Conservation (phyloP, 768 basidiomycete genomes). For the Saitozyma podzolica region DNA sequence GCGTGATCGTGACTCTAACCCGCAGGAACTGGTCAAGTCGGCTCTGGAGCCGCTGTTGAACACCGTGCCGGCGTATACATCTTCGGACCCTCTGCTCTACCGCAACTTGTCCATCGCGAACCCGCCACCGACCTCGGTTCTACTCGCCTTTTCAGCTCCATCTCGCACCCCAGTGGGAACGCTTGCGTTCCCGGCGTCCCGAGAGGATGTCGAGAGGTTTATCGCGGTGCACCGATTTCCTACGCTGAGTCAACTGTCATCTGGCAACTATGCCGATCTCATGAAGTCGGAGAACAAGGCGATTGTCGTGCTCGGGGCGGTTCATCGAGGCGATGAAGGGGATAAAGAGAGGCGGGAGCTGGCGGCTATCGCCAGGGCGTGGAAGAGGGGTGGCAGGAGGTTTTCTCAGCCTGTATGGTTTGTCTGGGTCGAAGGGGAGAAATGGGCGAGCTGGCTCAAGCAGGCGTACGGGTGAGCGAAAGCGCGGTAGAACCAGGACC, state of each 20-base stretch:
- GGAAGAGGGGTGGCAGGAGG: constrained; percentile 58
- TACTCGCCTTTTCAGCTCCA: constrained; percentile 67
- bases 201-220: constrained; percentile 59
- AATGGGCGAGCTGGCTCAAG: constrained; percentile 87
- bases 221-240: constrained; percentile 71
- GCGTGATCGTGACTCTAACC: constrained; percentile 42
- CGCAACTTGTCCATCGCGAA: constrained; percentile 41
- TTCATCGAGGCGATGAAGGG: constrained; percentile 43
- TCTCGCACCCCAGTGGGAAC: constrained; percentile 60
- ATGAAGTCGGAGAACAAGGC: constrained; percentile 78
- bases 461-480: constrained; percentile 78
- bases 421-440: constrained; percentile 81
- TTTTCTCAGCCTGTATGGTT: constrained; percentile 64
- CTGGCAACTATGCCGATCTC: constrained; percentile 75
- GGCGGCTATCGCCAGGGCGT: constrained; percentile 61
- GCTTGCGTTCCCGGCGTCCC: constrained; percentile 22
- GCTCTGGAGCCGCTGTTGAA: constrained; percentile 61
- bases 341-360: constrained; percentile 58
- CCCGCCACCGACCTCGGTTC: constrained; percentile 48
- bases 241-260: constrained; percentile 69
- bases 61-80: constrained; percentile 58
- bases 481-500: constrained; percentile 2
- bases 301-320: constrained; percentile 69
- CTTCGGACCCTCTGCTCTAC: constrained; percentile 53
- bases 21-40: constrained; percentile 61